A percentile compares a stretch with the other conserved stretches of the same genome.
These are phyloP conservation scores for Diutina scorzettiae DNA, from an alignment of 1,139 yeast species.

Conservation along the genomic window DNA sequence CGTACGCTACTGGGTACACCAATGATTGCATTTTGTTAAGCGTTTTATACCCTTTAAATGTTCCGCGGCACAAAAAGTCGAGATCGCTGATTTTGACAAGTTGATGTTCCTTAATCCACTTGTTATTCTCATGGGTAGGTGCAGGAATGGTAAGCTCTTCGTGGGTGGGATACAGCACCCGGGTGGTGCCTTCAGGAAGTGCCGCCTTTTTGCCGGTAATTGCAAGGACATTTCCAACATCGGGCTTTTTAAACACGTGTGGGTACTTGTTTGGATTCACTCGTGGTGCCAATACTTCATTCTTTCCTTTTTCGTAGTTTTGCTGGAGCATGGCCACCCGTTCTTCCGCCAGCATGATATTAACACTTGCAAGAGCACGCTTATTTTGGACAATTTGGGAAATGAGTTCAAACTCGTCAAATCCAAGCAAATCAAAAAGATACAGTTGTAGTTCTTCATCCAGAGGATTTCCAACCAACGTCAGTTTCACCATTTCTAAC, in stretches of 20 bases:
- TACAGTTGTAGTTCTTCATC: constrained; percentile 58
- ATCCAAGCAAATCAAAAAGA: constrained; percentile 72
- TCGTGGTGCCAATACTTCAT: constrained; percentile 11
- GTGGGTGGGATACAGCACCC: constrained; percentile 48
- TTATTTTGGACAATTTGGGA: constrained; percentile 50
- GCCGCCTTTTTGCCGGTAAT: constrained; percentile 71
- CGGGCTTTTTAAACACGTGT: constrained; percentile 70
- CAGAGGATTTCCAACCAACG: constrained; percentile 14
- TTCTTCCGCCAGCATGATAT: constrained; percentile 43
- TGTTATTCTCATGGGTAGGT: constrained; percentile 38
- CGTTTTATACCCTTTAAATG: constrained; percentile 67
- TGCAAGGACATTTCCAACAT: constrained; percentile 55
- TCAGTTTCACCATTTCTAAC: constrained; percentile 2
- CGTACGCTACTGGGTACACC: constrained; percentile 85
- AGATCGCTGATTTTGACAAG: constrained; percentile 49
- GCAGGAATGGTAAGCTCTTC: constrained; percentile 83
- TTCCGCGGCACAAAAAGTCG: constrained; percentile 68
- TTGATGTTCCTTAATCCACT: constrained; percentile 38
- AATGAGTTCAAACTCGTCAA: constrained; percentile 72
- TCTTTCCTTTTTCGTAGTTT: constrained; percentile 31
- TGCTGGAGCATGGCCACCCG: constrained; percentile 44
- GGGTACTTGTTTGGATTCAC: constrained; percentile 43
- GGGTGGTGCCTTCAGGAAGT: constrained; percentile 71
- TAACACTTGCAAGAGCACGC: constrained; percentile 14
- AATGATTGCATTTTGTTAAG: constrained; percentile 86